Evolutionary conservation across 805 yeast genomes (phyloP), one percentile per base, ranked within the genome.

Genomic region (Gaillardinia entomophila): DNA sequence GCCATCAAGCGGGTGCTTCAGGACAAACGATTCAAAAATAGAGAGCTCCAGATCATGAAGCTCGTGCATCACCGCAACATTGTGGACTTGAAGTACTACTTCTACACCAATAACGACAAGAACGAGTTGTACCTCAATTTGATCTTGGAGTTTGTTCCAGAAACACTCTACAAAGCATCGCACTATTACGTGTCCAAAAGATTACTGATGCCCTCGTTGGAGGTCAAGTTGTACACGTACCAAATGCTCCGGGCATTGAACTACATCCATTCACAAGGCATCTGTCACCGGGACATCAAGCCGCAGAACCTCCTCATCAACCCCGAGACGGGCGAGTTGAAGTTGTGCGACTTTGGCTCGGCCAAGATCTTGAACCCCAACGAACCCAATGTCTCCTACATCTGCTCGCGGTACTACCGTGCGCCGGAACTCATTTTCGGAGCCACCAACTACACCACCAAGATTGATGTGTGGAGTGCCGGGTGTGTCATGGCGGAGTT

Each of bases 401-500:
- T 92, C 32, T 92, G 98, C 62, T 88, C 97, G 13, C 74, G 98
- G 47, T 92, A 90, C 62, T 92, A 92, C 62, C 71, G 98, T 36
- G 98, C 98, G 5, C 98, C 98, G 0, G 98, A 92, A 61, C 75
- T 92, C 47, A 92, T 92, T 39, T 92, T 92, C 66, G 98, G 97
- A 13, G 95, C 97, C 11, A 83, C 95, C 17, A 86, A 89, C 60
- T 92, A 92, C 60, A 87, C 97, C 6, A 88, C 97, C 19, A 89
- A 90, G 58, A 92, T 92, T 44, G 98, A 92, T 57, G 77, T 92
- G 30, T 92, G 98, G 98, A 85, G 96, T 11, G 87, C 95, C 11
- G 96, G 96, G 14, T 92, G 98, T 66, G 98, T 92, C 15, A 88
- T 92, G 86, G 97, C 97, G 4, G 98, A 92, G 62, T 67, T 92